A percentile compares a stretch with the other conserved stretches of the same genome.
These are phyloP conservation scores for Leccinum sublutescens DNA, from an alignment of 768 basidiomycete species.

Conservation along the genomic window DNA sequence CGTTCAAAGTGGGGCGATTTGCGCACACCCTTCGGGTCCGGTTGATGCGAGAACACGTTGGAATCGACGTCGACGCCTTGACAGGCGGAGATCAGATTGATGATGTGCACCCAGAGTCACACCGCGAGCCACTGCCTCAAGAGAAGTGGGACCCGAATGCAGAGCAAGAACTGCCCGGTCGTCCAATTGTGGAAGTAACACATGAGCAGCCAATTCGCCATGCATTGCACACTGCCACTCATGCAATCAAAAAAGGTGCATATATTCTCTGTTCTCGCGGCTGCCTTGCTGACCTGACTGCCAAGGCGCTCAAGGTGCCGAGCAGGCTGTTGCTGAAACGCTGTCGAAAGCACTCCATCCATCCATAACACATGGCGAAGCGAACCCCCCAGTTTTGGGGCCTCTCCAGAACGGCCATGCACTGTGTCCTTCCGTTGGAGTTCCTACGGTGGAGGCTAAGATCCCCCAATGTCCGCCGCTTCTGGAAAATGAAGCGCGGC, in stretches of 20 bases:
- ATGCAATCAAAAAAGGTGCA: constrained; percentile 52
- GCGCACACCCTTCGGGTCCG: constrained; percentile 92
- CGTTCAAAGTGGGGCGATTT: constrained; percentile 95
- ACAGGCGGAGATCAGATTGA: constrained; percentile 63
- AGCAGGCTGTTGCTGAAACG: constrained; percentile 38
- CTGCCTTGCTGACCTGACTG: constrained; percentile 4
- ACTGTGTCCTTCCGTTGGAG: constrained; percentile 52
- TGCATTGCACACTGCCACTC: constrained; percentile 37
- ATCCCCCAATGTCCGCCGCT: constrained; percentile 46
- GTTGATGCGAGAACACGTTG: constrained; percentile 95
- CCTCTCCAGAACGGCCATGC: constrained; percentile 49
- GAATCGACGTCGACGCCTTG: constrained; percentile 89
- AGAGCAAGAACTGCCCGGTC: constrained; percentile 54
- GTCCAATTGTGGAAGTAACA: constrained; percentile 43
- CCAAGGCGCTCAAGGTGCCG: constrained; percentile 41
- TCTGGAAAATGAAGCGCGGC: constrained; percentile 28
- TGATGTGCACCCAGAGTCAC: constrained; percentile 46
- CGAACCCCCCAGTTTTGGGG: not conserved
- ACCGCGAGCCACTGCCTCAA: constrained; percentile 43
- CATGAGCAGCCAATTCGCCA: constrained; percentile 33
- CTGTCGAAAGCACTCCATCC: constrained; percentile 40
- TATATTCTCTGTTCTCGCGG: not conserved
- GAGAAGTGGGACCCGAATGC: constrained; percentile 72
- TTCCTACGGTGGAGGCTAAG: constrained; percentile 73
- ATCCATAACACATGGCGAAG: constrained; percentile 2